phyloP scores from a whole-genome alignment of 768 basidiomycete genomes.

The Tephrocybe sp. region DNA sequence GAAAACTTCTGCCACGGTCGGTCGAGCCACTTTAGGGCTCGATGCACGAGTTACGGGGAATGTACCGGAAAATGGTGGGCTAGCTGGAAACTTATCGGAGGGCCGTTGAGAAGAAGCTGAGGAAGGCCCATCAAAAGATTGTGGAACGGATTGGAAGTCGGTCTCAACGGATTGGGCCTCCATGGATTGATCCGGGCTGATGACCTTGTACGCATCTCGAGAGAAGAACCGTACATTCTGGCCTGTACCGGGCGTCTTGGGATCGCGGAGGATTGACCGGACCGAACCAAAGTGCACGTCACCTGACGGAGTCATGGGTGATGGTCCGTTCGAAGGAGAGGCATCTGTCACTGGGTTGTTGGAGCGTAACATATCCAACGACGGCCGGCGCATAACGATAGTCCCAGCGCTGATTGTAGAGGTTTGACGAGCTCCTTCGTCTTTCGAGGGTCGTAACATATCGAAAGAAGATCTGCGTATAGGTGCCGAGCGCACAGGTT shows the following conservation, averaged over 20 bases:
- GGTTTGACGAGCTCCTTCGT: slow-evolving; percentile 6
- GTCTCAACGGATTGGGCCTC: slow-evolving; percentile 44
- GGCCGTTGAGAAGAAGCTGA: slow-evolving; percentile 15
- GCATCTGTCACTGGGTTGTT: slow-evolving; percentile 20
- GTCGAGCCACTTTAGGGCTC: slow-evolving; percentile 37
- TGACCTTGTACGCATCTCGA: slow-evolving; percentile 61
- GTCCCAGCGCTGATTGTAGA: slow-evolving; percentile 14
- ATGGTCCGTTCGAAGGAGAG: slow-evolving; percentile 12
- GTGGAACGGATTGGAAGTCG: slow-evolving; percentile 33
- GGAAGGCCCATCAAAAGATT: slow-evolving; percentile 22
- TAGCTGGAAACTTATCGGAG: slow-evolving; percentile 31
- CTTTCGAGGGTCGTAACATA: slow-evolving; percentile 24
- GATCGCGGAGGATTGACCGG: slow-evolving; percentile 71
- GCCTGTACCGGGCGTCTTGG: slow-evolving; percentile 74
- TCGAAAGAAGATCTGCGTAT: slow-evolving; percentile 32
- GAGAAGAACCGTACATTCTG: slow-evolving; percentile 80
- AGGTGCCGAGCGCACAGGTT: slow-evolving; percentile 17
- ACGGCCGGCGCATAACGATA: slow-evolving; percentile 32
- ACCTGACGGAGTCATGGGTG: slow-evolving; percentile 27
- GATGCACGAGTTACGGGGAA: slow-evolving; percentile 31
- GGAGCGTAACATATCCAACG: slow-evolving; percentile 37
- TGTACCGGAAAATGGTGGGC: slow-evolving; percentile 25
- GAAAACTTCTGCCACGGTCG: slow-evolving; percentile 52
- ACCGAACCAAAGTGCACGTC: slow-evolving; percentile 51
- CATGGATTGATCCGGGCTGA: slow-evolving; percentile 63